Conservation (phyloP, 2,329 filamentous ascomycete species). For the Neocucurbitaria cava region DNA sequence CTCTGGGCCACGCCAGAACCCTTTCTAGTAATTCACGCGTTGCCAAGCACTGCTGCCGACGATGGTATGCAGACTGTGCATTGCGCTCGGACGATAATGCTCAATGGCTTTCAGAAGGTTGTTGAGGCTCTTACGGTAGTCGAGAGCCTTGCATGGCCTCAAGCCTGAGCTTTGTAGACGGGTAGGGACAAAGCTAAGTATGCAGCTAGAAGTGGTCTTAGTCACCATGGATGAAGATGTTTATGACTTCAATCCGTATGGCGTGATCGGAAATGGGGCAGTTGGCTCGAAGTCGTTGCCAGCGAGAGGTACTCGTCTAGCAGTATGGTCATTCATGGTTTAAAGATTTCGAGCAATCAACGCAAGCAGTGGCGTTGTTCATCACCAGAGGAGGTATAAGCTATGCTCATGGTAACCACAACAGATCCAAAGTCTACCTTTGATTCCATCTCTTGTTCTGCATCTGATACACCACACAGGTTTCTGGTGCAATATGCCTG, state of each 20-base stretch:
- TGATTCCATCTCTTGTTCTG: background rate
- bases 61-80: conserved; percentile 12
- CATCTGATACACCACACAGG: background rate
- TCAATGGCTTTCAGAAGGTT: conserved; percentile 12
- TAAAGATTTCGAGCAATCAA: background rate
- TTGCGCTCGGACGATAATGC: conserved; percentile 6
- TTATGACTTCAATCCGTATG: background rate
- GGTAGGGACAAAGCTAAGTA: background rate
- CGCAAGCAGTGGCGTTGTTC: background rate
- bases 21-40: conserved; percentile 4
- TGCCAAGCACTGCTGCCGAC: conserved; percentile 11
- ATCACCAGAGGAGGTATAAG: background rate
- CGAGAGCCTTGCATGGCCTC: conserved; percentile 14
- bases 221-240: conserved; percentile 1
- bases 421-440: background rate
- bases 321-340: background rate
- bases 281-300: background rate
- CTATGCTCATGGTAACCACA: no score
- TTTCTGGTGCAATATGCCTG: background rate
- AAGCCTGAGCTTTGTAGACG: conserved; percentile 7
- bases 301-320: no score
- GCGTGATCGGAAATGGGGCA: background rate
- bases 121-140: conserved; percentile 19
- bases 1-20: conserved; percentile 6
- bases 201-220: background rate